Base-by-base conservation (phyloP, 441 rosid genomes). In the Capsella rubella region DNA sequence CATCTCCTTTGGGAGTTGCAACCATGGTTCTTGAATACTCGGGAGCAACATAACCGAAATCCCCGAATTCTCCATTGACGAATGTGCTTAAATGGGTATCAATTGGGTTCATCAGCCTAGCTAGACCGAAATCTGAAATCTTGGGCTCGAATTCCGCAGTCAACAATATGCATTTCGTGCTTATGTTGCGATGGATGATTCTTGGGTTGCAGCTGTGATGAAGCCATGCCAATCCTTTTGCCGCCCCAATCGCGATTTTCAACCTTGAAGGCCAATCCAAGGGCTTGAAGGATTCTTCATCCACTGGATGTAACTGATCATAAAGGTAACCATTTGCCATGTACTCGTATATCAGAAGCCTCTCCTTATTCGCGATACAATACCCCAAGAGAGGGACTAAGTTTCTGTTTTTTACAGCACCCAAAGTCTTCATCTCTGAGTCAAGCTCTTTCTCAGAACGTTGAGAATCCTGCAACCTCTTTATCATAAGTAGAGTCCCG, bases 1-100 rank as follows among this genome's bases (percentile, higher is more conserved):
- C 92, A 69, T 92, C 99, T 18, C 97, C 97, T 77, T 94, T 94
- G 0, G 96, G 93, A 40, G 98, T 91, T 40, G 98, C 98, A 46
- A 87, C 82, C 43, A 91, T 85, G 32, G 98, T 94, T 76, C 95
- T 87, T 16, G 89, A 29, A 35, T 94, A 90, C 83, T 94, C 97
- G 0, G 98, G 98, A 68, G 98, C 96, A 63, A 89, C 97, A 64
- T 91, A 90, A 72, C 97, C 97, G 63, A 87, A 79, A 82, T 94
- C 99, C 40, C 97, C 97, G 57, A 90, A 91, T 62, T 92, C 99
- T 35, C 99, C 97, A 78, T 92, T 92, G 73, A 95, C 97, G 11
- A 92, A 95, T 45, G 97, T 89, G 80, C 97, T 89, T 77, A 91
- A 64, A 80, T 92, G 95, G 0, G 96, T 90, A 71, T 95, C 97